phyloP scores from a whole-genome alignment of 495 filamentous ascomycete genomes.

The Penicillium desertorum region DNA sequence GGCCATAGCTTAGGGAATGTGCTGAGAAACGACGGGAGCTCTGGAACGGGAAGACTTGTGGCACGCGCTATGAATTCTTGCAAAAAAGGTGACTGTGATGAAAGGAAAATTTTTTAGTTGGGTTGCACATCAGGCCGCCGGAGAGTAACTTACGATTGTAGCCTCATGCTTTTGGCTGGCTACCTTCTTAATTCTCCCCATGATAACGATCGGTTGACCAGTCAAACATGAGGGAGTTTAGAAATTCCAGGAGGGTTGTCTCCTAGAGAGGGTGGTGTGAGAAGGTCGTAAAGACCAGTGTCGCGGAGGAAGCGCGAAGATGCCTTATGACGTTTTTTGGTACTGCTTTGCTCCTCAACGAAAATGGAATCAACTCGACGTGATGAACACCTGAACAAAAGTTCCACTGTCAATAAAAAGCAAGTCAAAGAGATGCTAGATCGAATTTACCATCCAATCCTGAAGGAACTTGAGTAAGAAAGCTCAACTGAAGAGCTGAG shows the following conservation, averaged over 20 bases:
- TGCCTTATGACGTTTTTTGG: constrained; percentile 50
- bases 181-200: constrained; percentile 97
- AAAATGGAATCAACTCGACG: constrained; percentile 28
- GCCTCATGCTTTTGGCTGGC: constrained; percentile 91
- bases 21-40: constrained; percentile 72
- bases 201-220: constrained; percentile 46
- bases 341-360: constrained; percentile 32
- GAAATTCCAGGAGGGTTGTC: constrained; percentile 32
- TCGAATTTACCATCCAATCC: constrained; percentile 12
- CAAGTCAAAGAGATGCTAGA: constrained; percentile 14
- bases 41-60: constrained; percentile 65
- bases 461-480: constrained; percentile 13
- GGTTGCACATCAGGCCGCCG: constrained; percentile 17
- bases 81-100: constrained; percentile 76
- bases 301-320: constrained; percentile 40
- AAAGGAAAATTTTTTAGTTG: constrained; percentile 33
- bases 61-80: constrained; percentile 70
- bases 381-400: constrained; percentile 9
- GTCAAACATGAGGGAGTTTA: constrained; percentile 49
- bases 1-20: constrained; percentile 88
- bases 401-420: not conserved
- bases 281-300: constrained; percentile 34
- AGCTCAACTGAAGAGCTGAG: constrained; percentile 24
- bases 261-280: constrained; percentile 33
- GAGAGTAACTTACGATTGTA: constrained; percentile 70